Conservation (phyloP, 2,329 filamentous ascomycete species). For the Colletotrichum gloeosporioides region DNA sequence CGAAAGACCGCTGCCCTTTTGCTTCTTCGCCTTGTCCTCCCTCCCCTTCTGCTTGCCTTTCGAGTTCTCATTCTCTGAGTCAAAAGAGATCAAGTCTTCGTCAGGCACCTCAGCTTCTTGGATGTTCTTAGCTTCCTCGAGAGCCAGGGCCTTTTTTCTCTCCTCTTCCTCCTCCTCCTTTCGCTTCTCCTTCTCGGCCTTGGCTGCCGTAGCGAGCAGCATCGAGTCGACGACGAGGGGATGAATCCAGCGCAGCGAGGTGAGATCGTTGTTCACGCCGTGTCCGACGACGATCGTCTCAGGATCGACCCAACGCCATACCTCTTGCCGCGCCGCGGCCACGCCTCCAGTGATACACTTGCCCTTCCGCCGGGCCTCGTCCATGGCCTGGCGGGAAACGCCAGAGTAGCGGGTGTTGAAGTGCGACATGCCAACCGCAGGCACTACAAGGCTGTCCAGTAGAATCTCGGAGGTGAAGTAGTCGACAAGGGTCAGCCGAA, state of each 20-base stretch:
- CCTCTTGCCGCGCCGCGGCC: conserved; percentile 42
- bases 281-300: conserved; percentile 56
- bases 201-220: conserved; percentile 32
- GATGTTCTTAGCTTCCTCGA: background rate
- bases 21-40: conserved; percentile 19
- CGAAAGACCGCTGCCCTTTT: background rate
- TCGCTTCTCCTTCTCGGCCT: conserved; percentile 11
- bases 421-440: conserved; percentile 49
- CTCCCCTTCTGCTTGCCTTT: conserved; percentile 14
- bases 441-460: conserved; percentile 56
- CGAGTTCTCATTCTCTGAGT: background rate
- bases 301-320: conserved; percentile 49
- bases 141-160: background rate
- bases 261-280: conserved; percentile 45
- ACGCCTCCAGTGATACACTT: conserved; percentile 44
- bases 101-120: background rate
- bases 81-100: conserved; percentile 10
- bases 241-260: conserved; percentile 54
- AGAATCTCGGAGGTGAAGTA: conserved; percentile 54
- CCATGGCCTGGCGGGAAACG: conserved; percentile 44
- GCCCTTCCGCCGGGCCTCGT: conserved; percentile 32
- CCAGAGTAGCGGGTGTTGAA: conserved; percentile 58
- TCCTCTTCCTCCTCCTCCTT: conserved; percentile 19
- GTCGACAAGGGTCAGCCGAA: conserved; percentile 57
- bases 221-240: conserved; percentile 48